Evolutionary conservation across 2,329 filamentous ascomycete genomes (phyloP).

Genomic region (Penicillium occitanis): DNA sequence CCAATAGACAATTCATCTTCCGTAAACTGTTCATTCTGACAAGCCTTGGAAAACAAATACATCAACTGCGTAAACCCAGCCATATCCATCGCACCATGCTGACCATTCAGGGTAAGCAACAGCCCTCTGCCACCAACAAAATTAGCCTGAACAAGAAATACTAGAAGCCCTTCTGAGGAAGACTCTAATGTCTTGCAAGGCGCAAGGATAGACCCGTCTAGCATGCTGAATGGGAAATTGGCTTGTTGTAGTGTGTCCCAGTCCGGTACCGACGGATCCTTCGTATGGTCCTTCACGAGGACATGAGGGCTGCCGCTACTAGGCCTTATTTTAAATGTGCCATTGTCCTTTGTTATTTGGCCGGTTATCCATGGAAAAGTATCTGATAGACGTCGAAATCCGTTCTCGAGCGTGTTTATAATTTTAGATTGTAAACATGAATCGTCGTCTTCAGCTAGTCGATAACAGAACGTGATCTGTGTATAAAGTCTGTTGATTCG

Average conservation of each 20-base stretch:
- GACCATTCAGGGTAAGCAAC: conserved; percentile 50
- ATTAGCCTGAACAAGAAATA: conserved; percentile 51
- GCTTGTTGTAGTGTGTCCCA: conserved; percentile 41
- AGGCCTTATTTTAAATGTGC: conserved; percentile 6
- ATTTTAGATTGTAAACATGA: conserved; percentile 27
- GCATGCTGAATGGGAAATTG: conserved; percentile 50
- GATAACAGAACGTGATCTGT: conserved; percentile 47
- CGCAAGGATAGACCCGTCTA: conserved; percentile 49
- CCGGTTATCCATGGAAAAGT: conserved; percentile 32
- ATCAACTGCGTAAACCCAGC: conserved; percentile 52
- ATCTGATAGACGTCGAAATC: conserved; percentile 41
- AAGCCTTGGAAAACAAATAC: conserved; percentile 52
- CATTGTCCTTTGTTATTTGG: neutral
- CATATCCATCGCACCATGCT: conserved; percentile 56
- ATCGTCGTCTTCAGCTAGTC: conserved; percentile 25
- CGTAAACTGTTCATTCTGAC: conserved; percentile 47
- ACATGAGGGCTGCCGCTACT: neutral
- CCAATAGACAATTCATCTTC: conserved; percentile 46
- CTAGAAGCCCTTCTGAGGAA: conserved; percentile 31
- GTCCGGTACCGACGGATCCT: conserved; percentile 45
- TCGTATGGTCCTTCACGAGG: conserved; percentile 4
- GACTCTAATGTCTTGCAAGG: conserved; percentile 43
- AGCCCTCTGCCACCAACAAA: conserved; percentile 50
- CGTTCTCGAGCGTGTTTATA: conserved; percentile 34
- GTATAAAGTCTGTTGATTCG: conserved; percentile 48